Conservation (phyloP, 2,329 filamentous ascomycete species). For the Magnaporthales sp. region DNA sequence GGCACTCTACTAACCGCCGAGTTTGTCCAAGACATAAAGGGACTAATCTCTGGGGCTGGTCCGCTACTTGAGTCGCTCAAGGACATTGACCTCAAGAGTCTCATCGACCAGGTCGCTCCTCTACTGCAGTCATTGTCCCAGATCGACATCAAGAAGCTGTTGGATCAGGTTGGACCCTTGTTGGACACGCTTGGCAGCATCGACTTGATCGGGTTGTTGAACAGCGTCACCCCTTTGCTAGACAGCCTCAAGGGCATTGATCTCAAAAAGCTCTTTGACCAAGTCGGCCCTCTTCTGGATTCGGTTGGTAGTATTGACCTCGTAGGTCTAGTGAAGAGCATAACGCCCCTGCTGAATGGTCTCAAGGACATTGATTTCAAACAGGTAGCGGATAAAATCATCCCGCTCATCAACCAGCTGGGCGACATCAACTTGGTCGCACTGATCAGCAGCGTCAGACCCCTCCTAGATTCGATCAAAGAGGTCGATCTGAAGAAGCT, state of each 20-base stretch:
- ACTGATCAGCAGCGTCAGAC: neutral
- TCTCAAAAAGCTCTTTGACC: neutral
- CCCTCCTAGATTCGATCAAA: neutral
- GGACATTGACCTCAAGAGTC: neutral
- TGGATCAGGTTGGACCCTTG: no score
- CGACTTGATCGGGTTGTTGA: no score
- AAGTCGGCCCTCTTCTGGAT: neutral
- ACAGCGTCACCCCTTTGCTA: no score
- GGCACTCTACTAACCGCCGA: conserved; percentile 21
- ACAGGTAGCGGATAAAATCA: neutral
- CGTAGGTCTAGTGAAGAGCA: neutral
- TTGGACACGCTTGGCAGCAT: no score
- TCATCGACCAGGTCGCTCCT: neutral
- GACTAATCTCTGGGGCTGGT: conserved; percentile 25
- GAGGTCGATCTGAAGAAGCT: neutral
- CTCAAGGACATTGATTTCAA: neutral
- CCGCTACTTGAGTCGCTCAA: conserved; percentile 19
- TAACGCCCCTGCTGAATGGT: neutral
- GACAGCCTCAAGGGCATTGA: neutral
- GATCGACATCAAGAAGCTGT: conserved; percentile 4
- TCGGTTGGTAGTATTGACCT: neutral
- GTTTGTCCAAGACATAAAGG: conserved; percentile 32
- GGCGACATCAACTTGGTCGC: conserved; percentile 10
- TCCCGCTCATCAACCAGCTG: no score
- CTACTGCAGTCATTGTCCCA: neutral